These are phyloP conservation scores for Trypethelium eluteriae DNA, from an alignment of 495 filamentous ascomycete genomes.

Conservation along the genomic window DNA sequence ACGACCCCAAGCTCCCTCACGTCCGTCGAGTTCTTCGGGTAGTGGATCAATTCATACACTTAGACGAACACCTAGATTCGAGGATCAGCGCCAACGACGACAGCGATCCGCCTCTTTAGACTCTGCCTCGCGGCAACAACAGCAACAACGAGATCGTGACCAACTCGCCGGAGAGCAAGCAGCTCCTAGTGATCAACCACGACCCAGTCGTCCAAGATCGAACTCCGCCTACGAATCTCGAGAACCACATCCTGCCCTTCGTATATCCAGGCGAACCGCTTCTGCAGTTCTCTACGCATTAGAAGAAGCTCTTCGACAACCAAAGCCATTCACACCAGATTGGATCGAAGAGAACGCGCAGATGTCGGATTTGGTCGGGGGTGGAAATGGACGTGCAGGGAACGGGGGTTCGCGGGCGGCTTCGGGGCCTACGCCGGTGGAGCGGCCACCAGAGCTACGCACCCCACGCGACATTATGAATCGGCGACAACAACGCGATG, in stretches of 20 bases:
- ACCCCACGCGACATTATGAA: slow-evolving; percentile 38
- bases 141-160: background rate
- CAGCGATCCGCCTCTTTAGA: slow-evolving; percentile 9
- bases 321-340: slow-evolving; percentile 77
- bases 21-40: slow-evolving; percentile 1
- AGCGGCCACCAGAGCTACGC: slow-evolving; percentile 28
- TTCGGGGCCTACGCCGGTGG: slow-evolving; percentile 33
- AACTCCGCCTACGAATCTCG: background rate
- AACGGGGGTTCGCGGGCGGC: slow-evolving; percentile 36
- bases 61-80: slow-evolving; percentile 1
- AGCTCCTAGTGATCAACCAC: background rate
- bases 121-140: slow-evolving; percentile 3
- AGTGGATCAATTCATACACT: slow-evolving; percentile 1
- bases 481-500: slow-evolving; percentile 30
- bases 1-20: slow-evolving; percentile 8
- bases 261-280: slow-evolving; percentile 57
- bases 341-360: slow-evolving; percentile 82
- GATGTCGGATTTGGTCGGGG: slow-evolving; percentile 77
- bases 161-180: background rate
- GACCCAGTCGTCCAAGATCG: background rate
- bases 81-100: slow-evolving; percentile 8
- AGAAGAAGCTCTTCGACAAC: slow-evolving; percentile 80
- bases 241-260: slow-evolving; percentile 45
- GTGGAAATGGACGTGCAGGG: slow-evolving; percentile 34
- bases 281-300: slow-evolving; percentile 83